phyloP scores from a whole-genome alignment of 208 protist genomes.

The Leishmania major region DNA sequence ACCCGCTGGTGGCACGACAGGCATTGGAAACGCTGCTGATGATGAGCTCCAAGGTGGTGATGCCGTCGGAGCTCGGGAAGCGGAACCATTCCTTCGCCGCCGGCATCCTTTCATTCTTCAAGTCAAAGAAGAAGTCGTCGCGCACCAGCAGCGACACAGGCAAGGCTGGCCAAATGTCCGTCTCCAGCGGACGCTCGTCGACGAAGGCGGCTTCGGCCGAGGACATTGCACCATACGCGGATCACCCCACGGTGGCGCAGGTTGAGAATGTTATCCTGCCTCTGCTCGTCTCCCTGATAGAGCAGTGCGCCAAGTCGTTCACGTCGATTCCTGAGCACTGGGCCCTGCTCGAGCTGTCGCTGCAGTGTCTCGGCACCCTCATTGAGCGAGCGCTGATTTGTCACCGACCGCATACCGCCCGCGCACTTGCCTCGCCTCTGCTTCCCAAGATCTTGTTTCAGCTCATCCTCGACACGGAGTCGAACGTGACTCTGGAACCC shows the following conservation, averaged over 20 bases:
- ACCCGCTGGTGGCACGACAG: constrained; percentile 64
- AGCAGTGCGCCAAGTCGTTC: constrained; percentile 53
- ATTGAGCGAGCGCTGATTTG: constrained; percentile 80
- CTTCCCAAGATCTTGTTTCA: constrained; percentile 62
- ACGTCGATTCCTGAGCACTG: constrained; percentile 71
- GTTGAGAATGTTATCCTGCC: constrained; percentile 77
- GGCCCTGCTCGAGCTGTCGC: constrained; percentile 65
- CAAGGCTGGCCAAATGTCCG: constrained; percentile 2
- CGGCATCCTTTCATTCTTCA: constrained; percentile 49
- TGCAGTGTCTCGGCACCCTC: constrained; percentile 75
- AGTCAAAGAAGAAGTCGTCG: constrained; percentile 39
- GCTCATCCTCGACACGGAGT: constrained; percentile 63
- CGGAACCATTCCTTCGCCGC: constrained; percentile 22
- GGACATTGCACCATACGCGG: constrained; percentile 34
- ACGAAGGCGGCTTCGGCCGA: constrained; percentile 3
- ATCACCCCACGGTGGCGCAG: constrained; percentile 63
- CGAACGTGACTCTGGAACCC: constrained; percentile 65
- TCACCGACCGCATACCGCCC: constrained; percentile 64
- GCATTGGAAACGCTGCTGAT: constrained; percentile 74
- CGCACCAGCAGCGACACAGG: constrained; percentile 5
- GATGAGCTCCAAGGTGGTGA: constrained; percentile 74
- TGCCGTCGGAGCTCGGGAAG: constrained; percentile 70
- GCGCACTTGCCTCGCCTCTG: constrained; percentile 52
- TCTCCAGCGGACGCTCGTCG: not conserved
- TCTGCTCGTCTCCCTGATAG: constrained; percentile 64